phyloP scores from a whole-genome alignment of 805 yeast species.

The Ogataea methylovora region DNA sequence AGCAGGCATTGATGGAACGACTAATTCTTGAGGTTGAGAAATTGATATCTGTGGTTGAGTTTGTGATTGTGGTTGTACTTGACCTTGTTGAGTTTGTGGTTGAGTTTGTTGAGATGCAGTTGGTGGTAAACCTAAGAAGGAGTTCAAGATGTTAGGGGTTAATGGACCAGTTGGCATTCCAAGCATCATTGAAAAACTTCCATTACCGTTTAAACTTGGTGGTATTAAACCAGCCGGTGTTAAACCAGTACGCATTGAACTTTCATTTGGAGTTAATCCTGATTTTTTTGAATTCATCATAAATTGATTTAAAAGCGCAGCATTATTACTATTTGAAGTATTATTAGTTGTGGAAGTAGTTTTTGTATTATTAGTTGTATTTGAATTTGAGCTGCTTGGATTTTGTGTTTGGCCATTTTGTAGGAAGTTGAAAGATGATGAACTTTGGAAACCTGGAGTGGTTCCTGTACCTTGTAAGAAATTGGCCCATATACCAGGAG shows the following conservation, averaged over 20 bases:
- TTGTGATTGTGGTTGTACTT: neutral
- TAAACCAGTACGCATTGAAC: slow-evolving; percentile 60
- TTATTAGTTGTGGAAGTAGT: slow-evolving; percentile 5
- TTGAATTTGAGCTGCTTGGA: neutral
- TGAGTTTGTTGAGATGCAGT: neutral
- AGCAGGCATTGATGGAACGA: too few relatives aligned
- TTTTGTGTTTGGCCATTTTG: neutral
- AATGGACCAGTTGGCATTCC: slow-evolving; percentile 17
- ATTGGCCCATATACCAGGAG: slow-evolving; percentile 48
- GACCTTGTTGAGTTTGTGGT: neutral
- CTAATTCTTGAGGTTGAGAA: neutral
- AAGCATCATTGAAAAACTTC: slow-evolving; percentile 14
- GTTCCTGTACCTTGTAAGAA: slow-evolving; percentile 33
- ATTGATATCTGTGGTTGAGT: neutral
- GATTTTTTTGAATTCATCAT: slow-evolving; percentile 31
- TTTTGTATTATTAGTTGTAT: slow-evolving; percentile 2
- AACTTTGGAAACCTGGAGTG: slow-evolving; percentile 8
- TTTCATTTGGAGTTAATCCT: slow-evolving; percentile 73
- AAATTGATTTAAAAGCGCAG: slow-evolving; percentile 4
- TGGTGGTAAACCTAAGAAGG: neutral
- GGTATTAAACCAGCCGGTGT: slow-evolving; percentile 54
- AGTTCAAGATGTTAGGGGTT: slow-evolving; percentile 14
- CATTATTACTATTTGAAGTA: slow-evolving; percentile 7
- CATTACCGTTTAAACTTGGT: slow-evolving; percentile 7
- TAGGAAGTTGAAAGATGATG: neutral